Evolutionary conservation across 768 basidiomycete genomes (phyloP).

Genomic region (Naganishia antarctica): DNA sequence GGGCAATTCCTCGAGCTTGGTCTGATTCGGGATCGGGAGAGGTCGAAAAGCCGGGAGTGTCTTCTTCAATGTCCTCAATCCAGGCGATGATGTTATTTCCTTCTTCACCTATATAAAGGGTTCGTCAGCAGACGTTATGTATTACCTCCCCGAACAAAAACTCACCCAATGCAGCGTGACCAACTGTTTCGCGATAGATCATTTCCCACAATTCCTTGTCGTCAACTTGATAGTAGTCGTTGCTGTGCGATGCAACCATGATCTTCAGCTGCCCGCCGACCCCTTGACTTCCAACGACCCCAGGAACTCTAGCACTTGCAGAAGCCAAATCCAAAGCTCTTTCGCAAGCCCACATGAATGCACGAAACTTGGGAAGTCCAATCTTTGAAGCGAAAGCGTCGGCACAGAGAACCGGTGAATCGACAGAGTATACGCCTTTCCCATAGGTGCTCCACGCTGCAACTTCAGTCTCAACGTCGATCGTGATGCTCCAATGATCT

Average conservation of each 20-base stretch:
- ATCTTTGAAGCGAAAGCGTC: slow-evolving; percentile 12
- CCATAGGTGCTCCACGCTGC: slow-evolving; percentile 3
- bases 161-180: slow-evolving; percentile 1
- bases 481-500: slow-evolving; percentile 14
- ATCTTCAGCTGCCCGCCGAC: neutral
- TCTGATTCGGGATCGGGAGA: neutral
- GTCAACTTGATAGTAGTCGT: neutral
- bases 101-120: neutral
- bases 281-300: neutral
- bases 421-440: neutral
- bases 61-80: neutral
- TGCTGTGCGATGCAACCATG: neutral
- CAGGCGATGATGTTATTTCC: slow-evolving; percentile 1
- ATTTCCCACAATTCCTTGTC: slow-evolving; percentile 1
- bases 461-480: neutral
- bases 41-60: neutral
- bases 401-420: neutral
- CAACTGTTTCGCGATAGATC: slow-evolving; percentile 1
- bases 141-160: neutral
- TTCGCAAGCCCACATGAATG: neutral
- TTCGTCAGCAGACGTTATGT: neutral
- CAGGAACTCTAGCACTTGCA: neutral
- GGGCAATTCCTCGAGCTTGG: too few species aligned
- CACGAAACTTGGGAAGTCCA: slow-evolving; percentile 9
- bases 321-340: neutral